phyloP scores from a whole-genome alignment of 148 eudicot species.

The Persicaria maculosa region DNA sequence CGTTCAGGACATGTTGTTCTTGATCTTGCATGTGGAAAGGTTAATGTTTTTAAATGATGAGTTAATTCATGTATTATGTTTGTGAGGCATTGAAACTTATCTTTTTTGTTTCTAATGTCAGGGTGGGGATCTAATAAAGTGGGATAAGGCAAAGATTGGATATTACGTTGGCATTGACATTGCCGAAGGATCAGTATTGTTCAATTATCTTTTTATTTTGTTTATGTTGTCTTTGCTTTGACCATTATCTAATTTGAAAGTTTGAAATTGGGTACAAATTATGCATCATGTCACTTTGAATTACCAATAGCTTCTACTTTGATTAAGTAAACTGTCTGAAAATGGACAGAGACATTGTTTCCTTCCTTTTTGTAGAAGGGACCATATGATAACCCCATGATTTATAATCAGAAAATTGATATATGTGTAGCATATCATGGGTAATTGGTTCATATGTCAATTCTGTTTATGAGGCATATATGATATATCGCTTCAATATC shows the following conservation, averaged over 20 bases:
- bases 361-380: background rate
- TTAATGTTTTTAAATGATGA: constrained; percentile 18
- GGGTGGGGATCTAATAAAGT: constrained; percentile 98
- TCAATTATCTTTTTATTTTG: background rate
- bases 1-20: constrained; percentile 73
- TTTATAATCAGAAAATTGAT: background rate
- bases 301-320: too few species aligned
- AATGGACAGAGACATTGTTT: background rate
- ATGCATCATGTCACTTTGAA: too few species aligned
- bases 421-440: background rate
- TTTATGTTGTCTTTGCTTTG: background rate
- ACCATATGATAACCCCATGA: background rate
- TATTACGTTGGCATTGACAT: constrained; percentile 97
- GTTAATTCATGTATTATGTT: constrained; percentile 8
- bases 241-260: background rate
- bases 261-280: background rate
- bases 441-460: background rate
- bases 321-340: background rate
- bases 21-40: constrained; percentile 99
- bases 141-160: constrained; percentile 97
- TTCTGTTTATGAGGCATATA: background rate
- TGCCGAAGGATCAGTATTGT: constrained; percentile 89
- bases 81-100: background rate
- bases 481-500: background rate
- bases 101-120: constrained; percentile 18